Base-by-base conservation (phyloP, 108 stramenopile species). In the Skeletonema grethae region DNA sequence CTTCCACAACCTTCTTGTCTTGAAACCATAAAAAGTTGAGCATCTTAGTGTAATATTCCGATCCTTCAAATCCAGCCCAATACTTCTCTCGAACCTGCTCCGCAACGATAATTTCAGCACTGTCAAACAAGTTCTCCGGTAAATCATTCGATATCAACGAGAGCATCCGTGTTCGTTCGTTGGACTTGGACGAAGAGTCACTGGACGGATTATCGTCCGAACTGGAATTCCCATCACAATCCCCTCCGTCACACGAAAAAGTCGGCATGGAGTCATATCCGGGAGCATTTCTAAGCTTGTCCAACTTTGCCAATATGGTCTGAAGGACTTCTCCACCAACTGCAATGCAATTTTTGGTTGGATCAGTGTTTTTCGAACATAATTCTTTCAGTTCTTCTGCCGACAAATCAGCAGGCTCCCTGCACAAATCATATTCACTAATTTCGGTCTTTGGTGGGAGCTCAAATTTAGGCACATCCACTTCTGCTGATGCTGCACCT, bases 1-100 rank as follows among this genome's bases (percentile, higher is more conserved):
- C 95, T 48, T 94, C 92, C 5, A 85, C 87, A 16, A 95, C 87
- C 45, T 65, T 80, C 45, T 82, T 73, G 73, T 91, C 90, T 67
- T 80, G 86, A 66, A 87, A 85, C 89, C 90, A 95, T 28, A 91
- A 65, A 69, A 90, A 95, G 62, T 91, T 86, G 41, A 75, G 64
- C 25, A 90, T 57, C 61, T 84, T 87, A 7, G 55, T 65, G 64
- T 79, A 88, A 2, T 87, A 29, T 65, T 77, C 77, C 12, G 89
- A 90, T 20, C 69, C 71, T 56, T 76, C 50, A 80, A 95, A 95
- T 22, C 67, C 76, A 16, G 72, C 41, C 88, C 87, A 89, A 63
- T 90, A 73, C 68, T 92, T 78, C 32, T 74, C 72, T 6, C 76
- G 77, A 56, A 95, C 59, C 39, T 58, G 65, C 34, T 88, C 87